Conservation (phyloP, 2,329 filamentous ascomycete genomes). For the Tolypocladium pustulatum region DNA sequence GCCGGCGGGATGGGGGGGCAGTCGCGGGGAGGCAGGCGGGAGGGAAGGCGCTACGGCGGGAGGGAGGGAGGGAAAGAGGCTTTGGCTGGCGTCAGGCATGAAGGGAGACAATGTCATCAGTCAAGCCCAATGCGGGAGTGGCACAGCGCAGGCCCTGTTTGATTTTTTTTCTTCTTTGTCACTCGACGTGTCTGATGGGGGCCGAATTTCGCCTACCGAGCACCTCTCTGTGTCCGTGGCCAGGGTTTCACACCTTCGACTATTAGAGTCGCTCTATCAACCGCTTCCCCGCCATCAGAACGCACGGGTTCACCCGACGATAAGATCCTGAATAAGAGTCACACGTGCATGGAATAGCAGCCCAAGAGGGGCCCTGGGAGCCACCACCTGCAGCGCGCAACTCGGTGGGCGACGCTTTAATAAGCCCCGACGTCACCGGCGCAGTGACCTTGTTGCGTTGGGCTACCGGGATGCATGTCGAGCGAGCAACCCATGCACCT, state of each 20-base stretch:
- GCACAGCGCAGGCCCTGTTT: neutral
- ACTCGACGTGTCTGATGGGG: neutral
- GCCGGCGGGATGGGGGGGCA: neutral
- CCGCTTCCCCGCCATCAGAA: neutral
- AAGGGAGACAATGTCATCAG: neutral
- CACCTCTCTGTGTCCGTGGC: neutral
- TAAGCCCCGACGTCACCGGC: neutral
- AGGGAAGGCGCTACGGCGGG: neutral
- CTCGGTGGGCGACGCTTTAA: neutral
- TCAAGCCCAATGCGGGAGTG: neutral
- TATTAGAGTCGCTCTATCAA: neutral
- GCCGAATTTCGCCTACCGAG: neutral
- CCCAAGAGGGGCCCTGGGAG: neutral
- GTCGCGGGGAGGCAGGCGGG: neutral
- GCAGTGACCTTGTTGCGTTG: neutral
- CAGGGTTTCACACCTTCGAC: neutral
- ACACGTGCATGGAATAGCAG: neutral
- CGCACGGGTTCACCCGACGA: neutral
- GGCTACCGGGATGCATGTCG: neutral
- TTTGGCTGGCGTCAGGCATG: neutral
- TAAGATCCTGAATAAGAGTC: neutral
- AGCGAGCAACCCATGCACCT: neutral
- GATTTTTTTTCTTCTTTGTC: neutral
- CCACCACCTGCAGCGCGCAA: neutral
- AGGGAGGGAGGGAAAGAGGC: neutral